These are phyloP conservation scores for Ambrosia artemisiifolia DNA, from an alignment of 129 eudicot species.

Conservation along the genomic window DNA sequence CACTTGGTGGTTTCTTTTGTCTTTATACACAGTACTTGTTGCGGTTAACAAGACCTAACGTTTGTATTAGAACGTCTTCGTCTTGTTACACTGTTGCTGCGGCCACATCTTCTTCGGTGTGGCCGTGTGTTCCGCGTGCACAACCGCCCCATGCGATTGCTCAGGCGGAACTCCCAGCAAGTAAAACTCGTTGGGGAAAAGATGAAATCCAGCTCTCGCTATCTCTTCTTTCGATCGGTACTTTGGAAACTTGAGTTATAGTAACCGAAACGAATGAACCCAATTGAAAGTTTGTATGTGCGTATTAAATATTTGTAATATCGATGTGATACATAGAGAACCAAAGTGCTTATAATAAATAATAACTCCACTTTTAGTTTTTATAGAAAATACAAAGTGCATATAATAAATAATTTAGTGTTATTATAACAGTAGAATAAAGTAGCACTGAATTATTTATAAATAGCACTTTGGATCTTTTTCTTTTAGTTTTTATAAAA, in stretches of 20 bases:
- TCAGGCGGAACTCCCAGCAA: slow-evolving; percentile 13
- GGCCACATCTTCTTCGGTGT: slow-evolving; percentile 36
- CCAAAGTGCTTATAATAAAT: no score
- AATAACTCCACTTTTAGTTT: no score
- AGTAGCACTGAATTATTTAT: no score
- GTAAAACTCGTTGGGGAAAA: slow-evolving; percentile 73
- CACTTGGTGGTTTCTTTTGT: slow-evolving; percentile 83
- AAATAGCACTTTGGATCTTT: no score
- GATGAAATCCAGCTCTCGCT: slow-evolving; percentile 86
- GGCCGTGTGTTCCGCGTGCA: slow-evolving; percentile 47
- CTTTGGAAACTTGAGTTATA: slow-evolving; percentile 66
- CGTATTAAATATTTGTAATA: not conserved
- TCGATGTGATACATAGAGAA: not conserved
- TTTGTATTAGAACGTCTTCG: not conserved
- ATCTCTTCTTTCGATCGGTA: slow-evolving; percentile 69
- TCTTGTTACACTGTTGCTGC: slow-evolving; percentile 31
- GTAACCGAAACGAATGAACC: slow-evolving; percentile 14
- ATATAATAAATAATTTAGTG: no score
- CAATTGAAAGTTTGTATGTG: not conserved
- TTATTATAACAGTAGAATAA: no score
- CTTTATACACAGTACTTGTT: slow-evolving; percentile 67
- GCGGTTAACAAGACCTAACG: slow-evolving; percentile 53
- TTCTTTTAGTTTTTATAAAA: no score
- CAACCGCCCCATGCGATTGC: slow-evolving; percentile 25
- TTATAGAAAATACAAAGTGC: no score